phyloP scores from a whole-genome alignment of 495 filamentous ascomycete species.

The Hypoxylon subgilvum region DNA sequence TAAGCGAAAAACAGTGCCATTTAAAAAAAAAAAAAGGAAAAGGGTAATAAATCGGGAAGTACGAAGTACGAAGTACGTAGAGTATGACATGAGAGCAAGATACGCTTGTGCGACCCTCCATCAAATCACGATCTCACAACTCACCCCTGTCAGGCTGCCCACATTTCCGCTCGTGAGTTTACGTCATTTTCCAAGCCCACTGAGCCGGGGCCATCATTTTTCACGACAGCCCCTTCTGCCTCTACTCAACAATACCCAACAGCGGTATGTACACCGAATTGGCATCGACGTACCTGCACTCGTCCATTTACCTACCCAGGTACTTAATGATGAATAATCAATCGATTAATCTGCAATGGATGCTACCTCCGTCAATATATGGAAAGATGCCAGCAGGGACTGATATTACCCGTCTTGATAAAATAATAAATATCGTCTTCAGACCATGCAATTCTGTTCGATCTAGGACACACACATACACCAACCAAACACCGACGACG shows the following conservation, averaged over 20 bases:
- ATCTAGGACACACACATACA: too few species aligned
- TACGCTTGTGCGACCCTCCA: background rate
- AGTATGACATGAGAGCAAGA: too few species aligned
- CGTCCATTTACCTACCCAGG: background rate
- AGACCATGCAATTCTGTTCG: too few species aligned
- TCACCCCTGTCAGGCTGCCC: background rate
- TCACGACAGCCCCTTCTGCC: background rate
- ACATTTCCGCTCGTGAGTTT: background rate
- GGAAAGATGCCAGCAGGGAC: background rate
- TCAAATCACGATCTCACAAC: background rate
- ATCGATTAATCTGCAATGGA: background rate
- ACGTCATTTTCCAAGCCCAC: background rate
- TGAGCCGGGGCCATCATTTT: too few species aligned
- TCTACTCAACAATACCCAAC: too few species aligned
- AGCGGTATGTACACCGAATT: too few species aligned
- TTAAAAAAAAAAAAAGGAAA: background rate
- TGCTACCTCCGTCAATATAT: constrained; percentile 1
- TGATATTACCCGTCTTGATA: too few species aligned
- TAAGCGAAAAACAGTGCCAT: constrained; percentile 1
- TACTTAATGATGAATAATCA: constrained; percentile 14
- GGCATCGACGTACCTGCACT: constrained; percentile 10
- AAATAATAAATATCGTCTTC: too few species aligned
- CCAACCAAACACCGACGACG: too few species aligned
- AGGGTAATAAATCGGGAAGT: background rate
- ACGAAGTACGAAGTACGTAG: background rate